Evolutionary conservation across 768 basidiomycete species (phyloP), one percentile per base, ranked within the genome.

Genomic region (Russula olivacea): DNA sequence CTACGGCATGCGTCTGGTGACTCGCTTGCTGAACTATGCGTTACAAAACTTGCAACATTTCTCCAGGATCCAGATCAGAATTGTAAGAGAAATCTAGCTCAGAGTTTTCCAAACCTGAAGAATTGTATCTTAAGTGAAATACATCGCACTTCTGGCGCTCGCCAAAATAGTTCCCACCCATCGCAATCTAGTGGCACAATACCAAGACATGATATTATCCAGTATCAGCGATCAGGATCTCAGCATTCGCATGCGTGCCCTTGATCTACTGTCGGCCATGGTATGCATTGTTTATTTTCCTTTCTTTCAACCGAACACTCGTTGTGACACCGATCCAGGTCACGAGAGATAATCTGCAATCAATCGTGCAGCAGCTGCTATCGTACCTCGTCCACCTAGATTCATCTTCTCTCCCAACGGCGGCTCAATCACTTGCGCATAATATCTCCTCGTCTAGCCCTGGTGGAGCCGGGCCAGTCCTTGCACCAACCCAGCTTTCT

Each of bases 11-110:
- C 83, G 23, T 83, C 87, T 34, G 93, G 91, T 12, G 81, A 88
- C 71, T 77, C 86, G 3, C 77, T 99, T 51, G 97, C 97, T 6
- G 80, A 80, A 62, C 84, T 87, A 12, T 99, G 97, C 69, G 92
- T 96, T 41, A 90, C 93, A 32, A 99, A 99, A 74, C 80, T 99
- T 41, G 91, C 93, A 23, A 83, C 84, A 34, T 99, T 98, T 73
- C 81, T 98, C 53, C 81, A 93, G 72, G 95, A 98, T 73, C 75
- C 86, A 50, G 97, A 99, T 74, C 97, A 98, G 75, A 99, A 99
- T 70, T 74, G 96, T 98, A 74, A 71, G 95, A 70, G 54, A 38
- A 65, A 63, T 23, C 55, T 65, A 59, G 55, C 21, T 38, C 50
- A 5, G n/a, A 52, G 61, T 61, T 38, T 34, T 2, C 51, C 10